Base-by-base conservation (phyloP, 179 eudicot genomes). In the Drosera spatulata region DNA sequence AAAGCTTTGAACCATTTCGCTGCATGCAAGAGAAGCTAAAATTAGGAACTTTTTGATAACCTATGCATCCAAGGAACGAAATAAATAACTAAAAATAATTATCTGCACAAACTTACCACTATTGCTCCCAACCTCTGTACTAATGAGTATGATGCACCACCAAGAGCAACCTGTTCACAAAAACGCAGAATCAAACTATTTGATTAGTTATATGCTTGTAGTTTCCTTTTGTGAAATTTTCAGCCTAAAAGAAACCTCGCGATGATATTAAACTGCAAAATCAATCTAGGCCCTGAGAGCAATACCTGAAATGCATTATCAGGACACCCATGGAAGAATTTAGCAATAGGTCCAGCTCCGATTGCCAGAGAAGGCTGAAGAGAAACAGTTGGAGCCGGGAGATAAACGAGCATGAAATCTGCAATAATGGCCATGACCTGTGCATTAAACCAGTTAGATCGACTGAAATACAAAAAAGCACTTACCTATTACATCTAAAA, bases 351-450 rank as follows among this genome's bases (percentile, higher is more conserved):
- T 64, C 91, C 91, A 52, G 85, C 85, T 50, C 69, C 71, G 52
- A 71, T 15, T 43, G 80, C 77, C 42, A 84, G 79, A 67, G 95
- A 70, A 43, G 88, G 77, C 39, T 89, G 82, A 50, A 89, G 86
- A 49, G 91, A 77, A 62, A 89, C 80, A 4, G 97, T 89, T 14
- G 97, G 97, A 56, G 97, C 97, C 61, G 97, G 97, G 69, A 87
- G 89, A 84, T 88, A 89, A 40, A 89, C 97, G 46, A 89, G 91
- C 95, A 89, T 82, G 73, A 89, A 89, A 77, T 89, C 97, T 72
- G 97, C 95, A 78, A 89, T 77, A 59, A 89, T 77, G 65, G 97
- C 97, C 96, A 88, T 88, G 49, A 88, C 81, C 96, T 88, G 55
- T 62, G 58, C 43, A 22, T 22, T 22, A 22, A 22, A 22, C 33